Evolutionary conservation across 352 stramenopile species (phyloP), one percentile per base, ranked within the genome.

Genomic region (Peronospora belbahrii): DNA sequence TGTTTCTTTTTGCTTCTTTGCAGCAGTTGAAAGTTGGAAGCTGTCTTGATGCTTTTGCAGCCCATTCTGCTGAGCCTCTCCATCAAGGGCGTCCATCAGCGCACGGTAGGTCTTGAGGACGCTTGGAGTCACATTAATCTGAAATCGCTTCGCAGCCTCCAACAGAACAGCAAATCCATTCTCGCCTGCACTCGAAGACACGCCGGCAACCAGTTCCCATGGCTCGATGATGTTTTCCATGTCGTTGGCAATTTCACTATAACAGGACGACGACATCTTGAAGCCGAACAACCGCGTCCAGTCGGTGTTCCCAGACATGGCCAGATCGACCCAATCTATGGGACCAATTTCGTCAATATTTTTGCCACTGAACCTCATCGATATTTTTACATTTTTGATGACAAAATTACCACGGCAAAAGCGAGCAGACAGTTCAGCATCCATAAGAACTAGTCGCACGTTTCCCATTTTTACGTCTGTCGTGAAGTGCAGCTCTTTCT

Each of bases 151-250:
- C 4, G 69, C 68, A n/a, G 75, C 75, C 30, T 88, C 75, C 22
- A 82, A 59, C 28, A 84, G 55, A 10, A 77, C 56, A 13, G 70
- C 70, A 18, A 82, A 73, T 0, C 74, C 76, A 24, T 86, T 85
- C 31, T 83, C 71, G 20, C 69, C 74, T 44, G 67, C 52, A 19
- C 45, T 58, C 24, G 74, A 85, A 11, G 63, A 71, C 11, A 85
- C 33, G 3, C 71, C 76, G 4, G 70, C 68, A 17, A 74, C 52
- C 8, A 84, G 54, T 23, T 84, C 70, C 74, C 74, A 88, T 19
- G 74, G 76, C 43, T 88, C 74, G 32, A 88, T 74, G 22, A 84
- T 71, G 25, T 70, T 62, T 42, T 88, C 74, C 76, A 88, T 86
- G 6, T 75, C 59, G 13, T 65, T 64, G n/a, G 63, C 74, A 13